Evolutionary conservation across 2,329 filamentous ascomycete species (phyloP), one percentile per base, ranked within the genome.

Genomic region (Pseudogymnoascus pannorum): DNA sequence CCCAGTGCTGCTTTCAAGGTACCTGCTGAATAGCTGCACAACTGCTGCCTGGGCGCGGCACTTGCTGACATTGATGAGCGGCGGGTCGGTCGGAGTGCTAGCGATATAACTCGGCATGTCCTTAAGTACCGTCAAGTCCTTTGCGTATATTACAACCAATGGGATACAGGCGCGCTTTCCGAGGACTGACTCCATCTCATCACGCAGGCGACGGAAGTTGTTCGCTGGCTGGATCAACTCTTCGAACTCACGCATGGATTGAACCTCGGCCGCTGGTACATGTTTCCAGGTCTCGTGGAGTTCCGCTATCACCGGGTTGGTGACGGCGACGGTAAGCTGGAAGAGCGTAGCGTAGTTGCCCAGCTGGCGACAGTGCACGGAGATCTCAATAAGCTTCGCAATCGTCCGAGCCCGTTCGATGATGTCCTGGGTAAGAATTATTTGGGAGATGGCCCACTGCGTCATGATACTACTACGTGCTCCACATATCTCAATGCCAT

Each of bases 391-490:
- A 71, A 83, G 88, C 73, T 94, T 93, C 73, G 89, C 86, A 65
- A 94, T 84, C 71, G 87, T 91, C 36, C 86, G 79, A 20, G 88
- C 88, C 59, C 90, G 82, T 74, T 94, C 90, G 64, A 87, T 84
- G 9, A 87, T 74, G 61, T 86, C 78, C 65, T 87, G 83, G 0
- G 89, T 94, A 57, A 94, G 79, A 7, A 94, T 82, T 66, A 89
- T 83, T 72, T 93, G 88, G 1, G 89, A 93, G 26, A 92, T 82
- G 26, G 85, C 87, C 90, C 90, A 94, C 72, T 93, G 93, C 64
- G 92, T 89, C 77, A 93, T 89, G 65, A 94, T 84, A 72, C 94
- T 94, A 78, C 94, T 94, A 57, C 90, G 87, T 7, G 90, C 88
- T 72, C 93, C 89, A 57, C 92, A 89, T 20, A 94, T 87, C 70